These are phyloP conservation scores for Turritis glabra DNA, from an alignment of 345 rosid genomes.

Conservation along the genomic window DNA sequence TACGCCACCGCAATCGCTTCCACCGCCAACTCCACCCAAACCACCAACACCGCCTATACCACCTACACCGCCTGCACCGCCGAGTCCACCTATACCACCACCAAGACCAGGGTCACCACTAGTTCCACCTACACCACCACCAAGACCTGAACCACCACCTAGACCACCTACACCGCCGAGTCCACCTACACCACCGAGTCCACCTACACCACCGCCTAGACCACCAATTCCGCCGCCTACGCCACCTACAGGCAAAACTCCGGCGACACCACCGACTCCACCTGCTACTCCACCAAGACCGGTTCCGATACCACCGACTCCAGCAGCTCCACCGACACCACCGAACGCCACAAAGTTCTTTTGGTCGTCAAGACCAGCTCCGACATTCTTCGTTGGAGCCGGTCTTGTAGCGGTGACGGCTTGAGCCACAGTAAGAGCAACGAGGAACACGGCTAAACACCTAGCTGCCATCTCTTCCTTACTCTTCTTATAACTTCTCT, in stretches of 20 bases:
- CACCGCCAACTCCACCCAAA: slow-evolving; percentile 37
- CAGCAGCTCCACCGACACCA: slow-evolving; percentile 57
- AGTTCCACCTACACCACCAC: slow-evolving; percentile 38
- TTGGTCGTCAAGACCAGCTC: slow-evolving; percentile 60
- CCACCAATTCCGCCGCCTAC: slow-evolving; percentile 40
- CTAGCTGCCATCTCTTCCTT: slow-evolving; percentile 16
- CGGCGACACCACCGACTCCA: slow-evolving; percentile 27
- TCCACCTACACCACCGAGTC: slow-evolving; percentile 35
- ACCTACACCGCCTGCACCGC: slow-evolving; percentile 40
- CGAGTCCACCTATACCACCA: slow-evolving; percentile 42
- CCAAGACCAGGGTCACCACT: slow-evolving; percentile 41
- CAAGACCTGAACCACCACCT: slow-evolving; percentile 41
- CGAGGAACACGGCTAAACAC: slow-evolving; percentile 22
- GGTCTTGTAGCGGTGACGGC: slow-evolving; percentile 48
- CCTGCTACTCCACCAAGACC: slow-evolving; percentile 40
- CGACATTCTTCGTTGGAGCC: slow-evolving; percentile 36
- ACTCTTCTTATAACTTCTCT: not conserved
- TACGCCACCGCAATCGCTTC: slow-evolving; percentile 42
- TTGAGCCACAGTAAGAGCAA: slow-evolving; percentile 29
- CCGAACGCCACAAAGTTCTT: slow-evolving; percentile 53
- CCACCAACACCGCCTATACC: slow-evolving; percentile 40
- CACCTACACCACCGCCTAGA: slow-evolving; percentile 37
- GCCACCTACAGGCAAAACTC: slow-evolving; percentile 35
- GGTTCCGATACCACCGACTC: slow-evolving; percentile 26
- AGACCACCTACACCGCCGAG: slow-evolving; percentile 34